phyloP scores from a whole-genome alignment of 208 protist genomes.

The Trypanosoma boissoni region DNA sequence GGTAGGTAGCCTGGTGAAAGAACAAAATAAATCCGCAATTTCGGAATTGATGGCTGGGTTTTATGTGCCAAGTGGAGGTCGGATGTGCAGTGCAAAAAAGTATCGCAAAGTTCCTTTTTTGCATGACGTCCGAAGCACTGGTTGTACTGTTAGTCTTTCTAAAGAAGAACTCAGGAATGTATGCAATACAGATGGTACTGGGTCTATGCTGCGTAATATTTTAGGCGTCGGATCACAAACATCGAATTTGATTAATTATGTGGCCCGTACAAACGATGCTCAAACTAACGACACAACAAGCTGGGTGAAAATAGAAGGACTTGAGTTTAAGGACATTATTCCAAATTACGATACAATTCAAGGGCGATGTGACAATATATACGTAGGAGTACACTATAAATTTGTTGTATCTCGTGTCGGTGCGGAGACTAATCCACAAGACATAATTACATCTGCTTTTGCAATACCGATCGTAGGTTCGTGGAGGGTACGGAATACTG shows the following conservation, averaged over 20 bases:
- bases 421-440: slow-evolving; percentile 69
- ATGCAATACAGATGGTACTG: slow-evolving; percentile 38
- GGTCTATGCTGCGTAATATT: slow-evolving; percentile 25
- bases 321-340: slow-evolving; percentile 22
- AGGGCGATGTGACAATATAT: slow-evolving; percentile 52
- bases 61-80: slow-evolving; percentile 59
- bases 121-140: slow-evolving; percentile 50
- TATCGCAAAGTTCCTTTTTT: slow-evolving; percentile 51
- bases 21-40: slow-evolving; percentile 40
- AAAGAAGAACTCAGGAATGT: slow-evolving; percentile 44
- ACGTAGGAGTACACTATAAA: slow-evolving; percentile 58
- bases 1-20: slow-evolving; percentile 37
- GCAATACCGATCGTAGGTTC: slow-evolving; percentile 43
- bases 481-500: slow-evolving; percentile 54
- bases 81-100: slow-evolving; percentile 27
- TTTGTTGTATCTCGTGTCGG: slow-evolving; percentile 71
- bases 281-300: slow-evolving; percentile 62
- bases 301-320: slow-evolving; percentile 63
- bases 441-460: slow-evolving; percentile 73
- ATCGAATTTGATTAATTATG: slow-evolving; percentile 33
- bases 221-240: slow-evolving; percentile 24
- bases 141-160: slow-evolving; percentile 40
- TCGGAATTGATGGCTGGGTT: slow-evolving; percentile 54
- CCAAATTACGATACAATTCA: slow-evolving; percentile 41
- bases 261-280: slow-evolving; percentile 73